Evolutionary conservation across 2,329 filamentous ascomycete species (phyloP), one percentile per base, ranked within the genome.

Genomic region (Alternaria incomplexa): DNA sequence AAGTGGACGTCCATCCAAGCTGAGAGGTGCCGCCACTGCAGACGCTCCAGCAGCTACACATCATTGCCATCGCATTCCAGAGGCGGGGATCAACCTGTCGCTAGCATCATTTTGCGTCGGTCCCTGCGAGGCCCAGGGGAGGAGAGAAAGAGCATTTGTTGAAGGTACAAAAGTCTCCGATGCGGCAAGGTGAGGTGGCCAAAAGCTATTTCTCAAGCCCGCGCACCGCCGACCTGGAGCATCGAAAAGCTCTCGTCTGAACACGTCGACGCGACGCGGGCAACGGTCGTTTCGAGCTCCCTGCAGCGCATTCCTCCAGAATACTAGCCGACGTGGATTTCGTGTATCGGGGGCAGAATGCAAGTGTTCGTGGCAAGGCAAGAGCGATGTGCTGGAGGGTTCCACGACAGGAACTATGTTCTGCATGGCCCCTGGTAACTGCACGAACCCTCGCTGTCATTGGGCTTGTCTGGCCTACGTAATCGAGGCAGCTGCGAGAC

Each of bases 21-120:
- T 78, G 76, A 75, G 66, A 57, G 51, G 40, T 66, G 50, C 67
- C 72, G 71, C 74, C 71, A 73, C 73, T 47, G 57, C 68, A 67
- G 64, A 69, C 61, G 63, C 50, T 65, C 65, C 71, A 64, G 61
- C 65, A 64, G 68, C 60, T 65, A 68, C 69, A 70, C 65, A 63
- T 73, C 65, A 54, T 58, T 30, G 60, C 55, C 60, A 48, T 62
- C 43, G 70, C 69, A 63, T 59, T 74, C 62, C 66, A 65, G 61
- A 64, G 65, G 70, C 67, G 54, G 68, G 70, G 26, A 63, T 67
- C 62, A 58, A 56, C 65, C 60, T 57, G 68, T 67, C 62, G 66
- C 64, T 69, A 61, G 62, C 61, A 66, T 73, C 51, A 66, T 73
- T 50, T 68, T 61, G 58, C 50, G 54, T 61, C 58, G 53, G 62